Evolutionary conservation across 129 eudicot species (phyloP), one percentile per base, ranked within the genome.

Genomic region (Lactuca saligna): DNA sequence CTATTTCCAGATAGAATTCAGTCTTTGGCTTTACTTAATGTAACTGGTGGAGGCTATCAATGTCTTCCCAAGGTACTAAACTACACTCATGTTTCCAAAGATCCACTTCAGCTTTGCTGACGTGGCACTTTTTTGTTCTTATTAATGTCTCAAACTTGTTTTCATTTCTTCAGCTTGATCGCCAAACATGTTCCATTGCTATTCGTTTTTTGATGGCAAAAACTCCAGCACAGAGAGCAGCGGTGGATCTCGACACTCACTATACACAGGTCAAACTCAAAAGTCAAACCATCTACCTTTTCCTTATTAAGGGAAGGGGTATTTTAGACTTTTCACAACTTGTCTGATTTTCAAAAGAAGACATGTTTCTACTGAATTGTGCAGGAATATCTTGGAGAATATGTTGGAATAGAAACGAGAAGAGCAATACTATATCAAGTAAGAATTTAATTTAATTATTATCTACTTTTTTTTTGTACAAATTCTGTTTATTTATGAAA

Each of bases 141-240:
- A n/a, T n/a, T n/a, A n/a, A n/a, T n/a, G n/a, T n/a, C n/a, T n/a
- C n/a, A 25, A 25, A 25, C 58, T 50, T 48, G 29, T 58, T 54
- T 70, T 50, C 63, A 72, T 49, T 73, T 51, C 63, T 78, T 65
- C 90, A 94, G 99, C 57, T 87, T 77, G 93, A 90, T 57, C 85
- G 87, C 46, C 82, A 63, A 80, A 85, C 97, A 17, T 62, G 90
- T 56, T 90, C 96, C 34, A 84, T 94, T 74, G 96, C 89, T 5
- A 49, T 87, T 16, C 97, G 99, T 44, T 90, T 94, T 68, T 53
- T 90, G 68, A 80, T 68, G 92, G 97, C 99, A n/a, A 94, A 87
- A 80, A 94, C 97, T 67, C 99, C 99, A 31, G 91, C 87, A 69
- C 94, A 94, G 78, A 87, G 99, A 79, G 99, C 97, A 51, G 91